Conservation (phyloP, 352 stramenopile genomes). For the Blastocystis sp. region DNA sequence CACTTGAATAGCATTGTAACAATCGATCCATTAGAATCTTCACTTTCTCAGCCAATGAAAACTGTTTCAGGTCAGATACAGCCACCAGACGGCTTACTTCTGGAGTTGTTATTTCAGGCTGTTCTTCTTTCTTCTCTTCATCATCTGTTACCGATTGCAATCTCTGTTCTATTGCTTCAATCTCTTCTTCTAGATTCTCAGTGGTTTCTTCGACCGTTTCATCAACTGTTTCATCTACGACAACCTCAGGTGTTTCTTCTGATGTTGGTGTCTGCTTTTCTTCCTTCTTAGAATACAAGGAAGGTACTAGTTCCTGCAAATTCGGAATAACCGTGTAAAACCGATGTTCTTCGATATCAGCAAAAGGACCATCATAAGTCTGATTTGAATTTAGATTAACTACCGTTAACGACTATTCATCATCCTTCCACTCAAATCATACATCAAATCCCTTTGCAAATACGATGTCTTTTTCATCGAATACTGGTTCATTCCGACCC, state of each 20-base stretch:
- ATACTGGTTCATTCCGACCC: not conserved
- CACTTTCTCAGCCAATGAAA: not conserved
- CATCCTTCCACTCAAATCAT: not conserved
- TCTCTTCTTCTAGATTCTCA: not conserved
- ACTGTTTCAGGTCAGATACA: not conserved
- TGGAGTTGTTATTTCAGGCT: not conserved
- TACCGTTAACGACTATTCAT: not conserved
- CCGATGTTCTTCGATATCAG: not conserved
- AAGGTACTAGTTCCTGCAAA: not conserved
- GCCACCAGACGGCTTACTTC: no score
- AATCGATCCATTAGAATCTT: not conserved
- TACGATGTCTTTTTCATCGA: not conserved
- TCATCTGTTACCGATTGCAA: not conserved
- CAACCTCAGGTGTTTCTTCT: not conserved
- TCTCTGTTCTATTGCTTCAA: not conserved
- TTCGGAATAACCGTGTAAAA: slow-evolving; percentile 40
- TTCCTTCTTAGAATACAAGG: not conserved
- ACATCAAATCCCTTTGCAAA: not conserved
- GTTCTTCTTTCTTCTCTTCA: not conserved
- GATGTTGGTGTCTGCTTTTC: not conserved
- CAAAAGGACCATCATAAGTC: not conserved
- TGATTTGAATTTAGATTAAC: not conserved
- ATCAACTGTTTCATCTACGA: not conserved
- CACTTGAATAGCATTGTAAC: not conserved
- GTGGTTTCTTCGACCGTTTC: not conserved